Conservation (phyloP, 1,139 yeast species). For the Hemisphaericaspora xylanilytica region DNA sequence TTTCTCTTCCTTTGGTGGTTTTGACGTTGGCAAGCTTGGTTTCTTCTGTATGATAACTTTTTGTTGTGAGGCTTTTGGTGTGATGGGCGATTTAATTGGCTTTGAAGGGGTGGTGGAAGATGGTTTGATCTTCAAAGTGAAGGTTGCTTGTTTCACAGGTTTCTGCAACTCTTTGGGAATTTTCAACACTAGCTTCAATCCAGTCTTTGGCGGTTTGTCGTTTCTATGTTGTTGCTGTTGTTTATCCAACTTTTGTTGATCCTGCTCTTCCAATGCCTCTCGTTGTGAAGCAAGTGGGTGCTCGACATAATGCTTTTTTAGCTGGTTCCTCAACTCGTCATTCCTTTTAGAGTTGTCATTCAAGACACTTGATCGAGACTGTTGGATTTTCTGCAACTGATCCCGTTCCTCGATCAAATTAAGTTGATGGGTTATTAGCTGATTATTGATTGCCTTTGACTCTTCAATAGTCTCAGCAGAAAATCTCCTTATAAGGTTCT, state of each 20-base stretch:
- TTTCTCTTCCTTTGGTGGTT: not conserved
- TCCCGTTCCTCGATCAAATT: slow-evolving; percentile 30
- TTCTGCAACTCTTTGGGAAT: slow-evolving; percentile 17
- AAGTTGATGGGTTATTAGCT: slow-evolving; percentile 31
- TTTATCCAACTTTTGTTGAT: slow-evolving; percentile 31
- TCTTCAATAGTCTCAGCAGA: slow-evolving; percentile 34
- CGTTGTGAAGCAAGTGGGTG: slow-evolving; percentile 39
- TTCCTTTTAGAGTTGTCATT: slow-evolving; percentile 15
- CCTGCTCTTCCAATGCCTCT: slow-evolving; percentile 39
- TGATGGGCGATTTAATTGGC: slow-evolving; percentile 1
- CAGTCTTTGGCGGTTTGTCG: slow-evolving; percentile 16
- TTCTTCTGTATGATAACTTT: too few relatives aligned
- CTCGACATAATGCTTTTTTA: slow-evolving; percentile 33
- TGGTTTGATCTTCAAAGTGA: slow-evolving; percentile 5
- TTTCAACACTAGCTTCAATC: slow-evolving; percentile 30
- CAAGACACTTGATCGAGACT: slow-evolving; percentile 12
- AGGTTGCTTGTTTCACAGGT: not conserved
- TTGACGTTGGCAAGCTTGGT: too few relatives aligned
- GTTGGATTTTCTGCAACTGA: slow-evolving; percentile 24
- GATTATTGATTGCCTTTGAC: slow-evolving; percentile 33
- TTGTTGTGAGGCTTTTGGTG: not conserved
- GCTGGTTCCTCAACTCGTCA: slow-evolving; percentile 29
- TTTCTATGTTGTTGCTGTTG: slow-evolving; percentile 19
- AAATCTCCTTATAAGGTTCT: slow-evolving; percentile 11
- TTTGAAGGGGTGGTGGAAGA: slow-evolving; percentile 5